A percentile compares a stretch with the other conserved stretches of the same genome.
Evolutionary conservation across 306 rosid genomes (phyloP).

Genomic region (Styphnolobium japonicum): DNA sequence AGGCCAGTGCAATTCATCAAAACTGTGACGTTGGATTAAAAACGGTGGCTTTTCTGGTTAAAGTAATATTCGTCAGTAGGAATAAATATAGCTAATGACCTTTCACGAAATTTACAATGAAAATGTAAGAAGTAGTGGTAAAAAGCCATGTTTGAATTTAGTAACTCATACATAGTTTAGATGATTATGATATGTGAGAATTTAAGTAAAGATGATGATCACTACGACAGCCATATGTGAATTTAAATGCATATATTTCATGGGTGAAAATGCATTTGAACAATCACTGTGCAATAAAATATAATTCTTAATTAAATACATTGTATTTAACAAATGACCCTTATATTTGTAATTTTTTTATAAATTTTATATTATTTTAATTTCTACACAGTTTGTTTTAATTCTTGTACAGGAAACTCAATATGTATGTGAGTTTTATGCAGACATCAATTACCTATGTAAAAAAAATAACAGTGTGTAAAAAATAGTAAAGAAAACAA

Average conservation of each 20-base stretch:
- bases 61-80: neutral
- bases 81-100: neutral
- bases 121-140: neutral
- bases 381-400: too few species aligned
- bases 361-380: too few species aligned
- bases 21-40: neutral
- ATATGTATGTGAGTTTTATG: too few species aligned
- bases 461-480: too few species aligned
- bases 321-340: neutral
- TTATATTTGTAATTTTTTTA: too few species aligned
- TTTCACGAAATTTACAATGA: neutral
- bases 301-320: neutral
- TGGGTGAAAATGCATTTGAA: neutral
- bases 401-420: too few species aligned
- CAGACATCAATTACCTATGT: too few species aligned
- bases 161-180: neutral
- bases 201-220: neutral
- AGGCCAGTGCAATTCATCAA: neutral
- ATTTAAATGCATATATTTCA: neutral
- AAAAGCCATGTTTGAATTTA: neutral
- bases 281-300: neutral
- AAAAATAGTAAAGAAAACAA: too few species aligned
- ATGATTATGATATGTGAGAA: neutral
- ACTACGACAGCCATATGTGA: neutral
- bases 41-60: neutral